Evolutionary conservation across 148 eudicot genomes (phyloP).

Genomic region (Vaccinium darrowii): DNA sequence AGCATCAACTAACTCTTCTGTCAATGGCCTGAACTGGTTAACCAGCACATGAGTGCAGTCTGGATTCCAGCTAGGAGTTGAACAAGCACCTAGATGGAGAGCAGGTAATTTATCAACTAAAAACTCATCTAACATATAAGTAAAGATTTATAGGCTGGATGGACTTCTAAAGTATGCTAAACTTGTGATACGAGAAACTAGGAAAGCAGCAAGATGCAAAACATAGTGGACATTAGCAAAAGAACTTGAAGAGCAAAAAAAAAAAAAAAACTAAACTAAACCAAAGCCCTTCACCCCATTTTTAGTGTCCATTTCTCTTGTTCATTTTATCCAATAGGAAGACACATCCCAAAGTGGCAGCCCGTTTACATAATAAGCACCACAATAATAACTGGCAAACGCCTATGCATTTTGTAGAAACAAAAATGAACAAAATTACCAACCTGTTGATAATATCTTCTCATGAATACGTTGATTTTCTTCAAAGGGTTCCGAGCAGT

Average conservation of each 20-base stretch:
- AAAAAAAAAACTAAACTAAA: neutral
- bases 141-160: neutral
- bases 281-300: conserved; percentile 3
- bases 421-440: conserved; percentile 15
- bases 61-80: conserved; percentile 53
- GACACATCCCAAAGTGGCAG: neutral
- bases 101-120: neutral
- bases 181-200: neutral
- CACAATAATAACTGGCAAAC: neutral
- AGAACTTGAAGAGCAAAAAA: neutral
- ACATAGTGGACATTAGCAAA: neutral
- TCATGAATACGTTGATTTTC: conserved; percentile 49
- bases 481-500: conserved; percentile 45
- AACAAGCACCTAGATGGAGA: conserved; percentile 54
- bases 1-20: conserved; percentile 63
- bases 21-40: conserved; percentile 65
- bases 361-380: neutral
- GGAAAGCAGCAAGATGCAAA: neutral
- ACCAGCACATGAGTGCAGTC: conserved; percentile 90
- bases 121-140: neutral
- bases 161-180: conserved; percentile 5
- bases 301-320: neutral
- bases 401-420: neutral
- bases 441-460: conserved; percentile 67
- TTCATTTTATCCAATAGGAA: neutral